Evolutionary conservation across 768 basidiomycete species (phyloP).

Genomic region (Clitopilus passeckerianus): DNA sequence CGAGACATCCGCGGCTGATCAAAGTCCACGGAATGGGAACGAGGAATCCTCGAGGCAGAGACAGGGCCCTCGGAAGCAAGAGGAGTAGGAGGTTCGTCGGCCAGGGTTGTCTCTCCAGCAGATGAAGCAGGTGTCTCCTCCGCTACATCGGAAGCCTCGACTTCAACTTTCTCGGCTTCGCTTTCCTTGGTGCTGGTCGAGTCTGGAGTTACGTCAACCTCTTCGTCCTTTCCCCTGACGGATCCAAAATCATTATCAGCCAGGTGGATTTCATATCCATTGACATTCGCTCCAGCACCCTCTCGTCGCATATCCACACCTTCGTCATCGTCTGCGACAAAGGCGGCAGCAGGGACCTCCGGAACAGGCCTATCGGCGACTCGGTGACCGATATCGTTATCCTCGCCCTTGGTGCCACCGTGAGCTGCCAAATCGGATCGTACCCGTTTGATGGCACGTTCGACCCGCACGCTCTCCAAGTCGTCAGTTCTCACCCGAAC

Average conservation of each 20-base stretch:
- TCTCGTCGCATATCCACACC: slow-evolving; percentile 12
- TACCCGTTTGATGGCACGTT: slow-evolving; percentile 84
- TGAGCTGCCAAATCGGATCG: slow-evolving; percentile 82
- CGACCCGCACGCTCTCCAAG: slow-evolving; percentile 79
- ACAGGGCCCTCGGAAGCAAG: slow-evolving; percentile 9
- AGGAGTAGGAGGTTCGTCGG: slow-evolving; percentile 14
- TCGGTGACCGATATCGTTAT: slow-evolving; percentile 23
- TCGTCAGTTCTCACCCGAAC: slow-evolving; percentile 85
- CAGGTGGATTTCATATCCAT: slow-evolving; percentile 30
- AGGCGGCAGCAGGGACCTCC: slow-evolving; percentile 11
- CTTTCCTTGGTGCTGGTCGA: slow-evolving; percentile 9
- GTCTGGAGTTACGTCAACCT: slow-evolving; percentile 17
- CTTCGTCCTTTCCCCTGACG: slow-evolving; percentile 18
- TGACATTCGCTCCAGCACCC: slow-evolving; percentile 11
- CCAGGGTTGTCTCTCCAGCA: slow-evolving; percentile 1
- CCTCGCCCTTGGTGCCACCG: slow-evolving; percentile 29
- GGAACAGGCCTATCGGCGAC: slow-evolving; percentile 8
- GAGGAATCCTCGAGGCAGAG: slow-evolving; percentile 46
- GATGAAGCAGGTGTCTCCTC: slow-evolving; percentile 5
- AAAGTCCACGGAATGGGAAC: slow-evolving; percentile 81
- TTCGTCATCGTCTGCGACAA: slow-evolving; percentile 10
- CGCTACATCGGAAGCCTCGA: neutral
- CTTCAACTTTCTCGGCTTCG: neutral
- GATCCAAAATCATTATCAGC: slow-evolving; percentile 36
- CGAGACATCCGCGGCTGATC: slow-evolving; percentile 60